Evolutionary conservation across 2,329 filamentous ascomycete genomes (phyloP).

Genomic region (Huntiella bhutanensis): DNA sequence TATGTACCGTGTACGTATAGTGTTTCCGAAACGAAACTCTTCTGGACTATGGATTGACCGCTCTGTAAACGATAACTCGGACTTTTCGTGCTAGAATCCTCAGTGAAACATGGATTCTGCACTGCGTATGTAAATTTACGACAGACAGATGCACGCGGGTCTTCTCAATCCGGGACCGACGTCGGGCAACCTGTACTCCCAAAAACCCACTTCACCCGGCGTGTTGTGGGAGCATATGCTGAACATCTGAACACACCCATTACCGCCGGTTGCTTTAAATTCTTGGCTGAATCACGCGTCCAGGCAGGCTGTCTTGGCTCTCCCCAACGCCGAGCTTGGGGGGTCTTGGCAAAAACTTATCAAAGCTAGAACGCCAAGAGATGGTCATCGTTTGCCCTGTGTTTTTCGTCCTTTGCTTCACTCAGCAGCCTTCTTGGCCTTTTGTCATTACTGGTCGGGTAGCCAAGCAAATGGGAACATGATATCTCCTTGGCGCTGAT

Average conservation of each 20-base stretch:
- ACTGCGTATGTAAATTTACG: neutral
- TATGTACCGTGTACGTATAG: too few species aligned
- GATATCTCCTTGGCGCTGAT: neutral
- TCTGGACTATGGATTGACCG: too few species aligned
- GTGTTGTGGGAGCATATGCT: too few species aligned
- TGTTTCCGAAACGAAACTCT: too few species aligned
- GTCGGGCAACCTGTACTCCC: neutral
- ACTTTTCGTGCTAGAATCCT: neutral
- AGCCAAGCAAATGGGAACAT: neutral
- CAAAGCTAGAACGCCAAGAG: conserved; percentile 9
- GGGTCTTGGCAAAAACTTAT: conserved; percentile 11
- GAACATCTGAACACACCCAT: too few species aligned
- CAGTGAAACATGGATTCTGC: neutral
- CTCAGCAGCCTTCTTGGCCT: neutral
- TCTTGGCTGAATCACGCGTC: conserved; percentile 10
- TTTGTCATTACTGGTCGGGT: neutral
- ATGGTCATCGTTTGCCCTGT: neutral
- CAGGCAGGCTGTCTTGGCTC: conserved; percentile 9
- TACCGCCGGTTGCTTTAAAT: neutral
- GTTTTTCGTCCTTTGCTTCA: conserved; percentile 1
- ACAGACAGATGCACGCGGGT: neutral
- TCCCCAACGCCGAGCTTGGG: conserved; percentile 9
- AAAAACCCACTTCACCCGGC: neutral
- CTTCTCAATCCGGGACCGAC: neutral
- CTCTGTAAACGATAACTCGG: neutral